A percentile compares a stretch with the other conserved stretches of the same genome.
These are phyloP conservation scores for Plectranthus barbatus DNA, from an alignment of 257 asterid genomes.

Conservation along the genomic window DNA sequence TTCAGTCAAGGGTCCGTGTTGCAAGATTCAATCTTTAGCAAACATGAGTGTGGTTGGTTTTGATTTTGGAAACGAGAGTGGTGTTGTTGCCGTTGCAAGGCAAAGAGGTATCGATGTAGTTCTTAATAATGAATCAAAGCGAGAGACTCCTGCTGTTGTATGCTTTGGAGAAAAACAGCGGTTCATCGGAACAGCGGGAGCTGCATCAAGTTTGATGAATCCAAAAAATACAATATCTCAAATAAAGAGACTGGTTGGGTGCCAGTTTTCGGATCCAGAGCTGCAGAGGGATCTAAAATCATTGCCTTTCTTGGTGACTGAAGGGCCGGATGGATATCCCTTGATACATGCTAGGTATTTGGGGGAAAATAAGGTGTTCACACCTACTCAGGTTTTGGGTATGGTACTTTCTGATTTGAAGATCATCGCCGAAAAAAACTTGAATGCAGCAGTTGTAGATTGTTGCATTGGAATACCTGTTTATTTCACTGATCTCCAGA, in stretches of 20 bases:
- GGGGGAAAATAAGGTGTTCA: constrained; percentile 70
- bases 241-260: constrained; percentile 78
- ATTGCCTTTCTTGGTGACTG: constrained; percentile 61
- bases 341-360: constrained; percentile 68
- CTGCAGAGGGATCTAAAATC: constrained; percentile 73
- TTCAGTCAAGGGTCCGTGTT: not conserved
- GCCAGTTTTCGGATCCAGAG: constrained; percentile 81
- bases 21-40: constrained; percentile 11
- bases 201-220: constrained; percentile 94
- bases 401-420: constrained; percentile 82
- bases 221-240: constrained; percentile 90
- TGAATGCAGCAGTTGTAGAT: constrained; percentile 84
- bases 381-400: constrained; percentile 86
- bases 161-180: constrained; percentile 95
- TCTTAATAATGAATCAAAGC: constrained; percentile 87
- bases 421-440: constrained; percentile 75
- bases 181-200: constrained; percentile 95
- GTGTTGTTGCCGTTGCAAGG: constrained; percentile 94
- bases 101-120: constrained; percentile 97
- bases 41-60: constrained; percentile 98
- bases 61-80: constrained; percentile 89
- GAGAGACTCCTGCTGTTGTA: constrained; percentile 84
- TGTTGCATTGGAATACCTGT: constrained; percentile 93
- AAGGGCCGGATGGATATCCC: constrained; percentile 93
- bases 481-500: constrained; percentile 90